Percentiles rank a stretch among this genome's conserved stretches.
Conservation (phyloP, 1,284 basidiomycete genomes). For the Cutaneotrichosporon mucoides region DNA sequence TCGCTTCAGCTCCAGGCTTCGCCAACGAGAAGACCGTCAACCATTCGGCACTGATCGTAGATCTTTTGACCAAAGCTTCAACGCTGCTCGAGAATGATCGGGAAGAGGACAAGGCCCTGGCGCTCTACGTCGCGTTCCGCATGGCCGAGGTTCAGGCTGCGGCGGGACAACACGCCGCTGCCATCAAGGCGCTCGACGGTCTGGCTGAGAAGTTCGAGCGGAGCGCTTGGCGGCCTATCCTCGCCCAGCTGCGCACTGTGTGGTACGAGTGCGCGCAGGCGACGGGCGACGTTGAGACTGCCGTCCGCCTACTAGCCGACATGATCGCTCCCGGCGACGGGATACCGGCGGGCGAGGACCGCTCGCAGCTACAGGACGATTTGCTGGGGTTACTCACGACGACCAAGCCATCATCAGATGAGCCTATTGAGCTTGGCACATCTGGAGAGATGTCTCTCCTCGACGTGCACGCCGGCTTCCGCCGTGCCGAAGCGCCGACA, state of each 20-base stretch:
- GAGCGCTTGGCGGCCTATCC: background rate
- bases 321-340: conserved; percentile 67
- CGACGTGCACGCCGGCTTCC: conserved; percentile 63
- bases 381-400: conserved; percentile 66
- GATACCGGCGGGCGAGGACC: background rate
- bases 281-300: conserved; percentile 68
- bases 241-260: background rate
- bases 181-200: conserved; percentile 79
- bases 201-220: background rate
- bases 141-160: conserved; percentile 72
- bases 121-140: conserved; percentile 77
- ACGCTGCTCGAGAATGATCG: conserved; percentile 72
- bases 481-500: conserved; percentile 60
- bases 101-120: conserved; percentile 60
- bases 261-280: conserved; percentile 61
- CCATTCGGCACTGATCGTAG: conserved; percentile 71
- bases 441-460: conserved; percentile 62
- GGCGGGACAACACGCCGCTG: conserved; percentile 67
- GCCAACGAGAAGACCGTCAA: conserved; percentile 84
- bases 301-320: conserved; percentile 69
- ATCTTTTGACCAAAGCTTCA: conserved; percentile 86
- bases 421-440: conserved; percentile 61
- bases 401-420: conserved; percentile 59
- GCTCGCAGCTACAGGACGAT: conserved; percentile 50
- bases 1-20: conserved; percentile 53